Conservation (phyloP, 2,329 filamentous ascomycete species). For the Ophidiomyces ophidiicola region DNA sequence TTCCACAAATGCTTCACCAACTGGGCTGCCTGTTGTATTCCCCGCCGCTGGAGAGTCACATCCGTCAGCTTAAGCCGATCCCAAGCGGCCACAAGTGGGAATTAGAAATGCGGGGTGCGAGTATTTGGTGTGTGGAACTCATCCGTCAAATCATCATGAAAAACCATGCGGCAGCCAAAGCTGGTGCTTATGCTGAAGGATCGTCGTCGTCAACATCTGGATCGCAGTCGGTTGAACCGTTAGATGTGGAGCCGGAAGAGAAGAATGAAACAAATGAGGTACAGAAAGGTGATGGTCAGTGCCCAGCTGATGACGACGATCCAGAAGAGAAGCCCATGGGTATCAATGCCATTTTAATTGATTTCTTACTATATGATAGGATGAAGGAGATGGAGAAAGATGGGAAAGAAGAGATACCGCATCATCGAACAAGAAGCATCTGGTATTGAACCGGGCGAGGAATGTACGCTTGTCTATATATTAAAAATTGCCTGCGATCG, state of each 20-base stretch:
- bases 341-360: constrained; percentile 81
- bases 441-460: constrained; percentile 58
- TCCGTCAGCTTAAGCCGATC: constrained; percentile 53
- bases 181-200: constrained; percentile 9
- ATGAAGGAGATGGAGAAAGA: constrained; percentile 70
- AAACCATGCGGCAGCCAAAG: constrained; percentile 53
- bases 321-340: constrained; percentile 28
- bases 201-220: constrained; percentile 9
- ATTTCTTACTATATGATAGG: constrained; percentile 93
- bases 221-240: constrained; percentile 8
- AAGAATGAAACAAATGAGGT: background rate
- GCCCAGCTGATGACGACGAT: constrained; percentile 12
- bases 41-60: constrained; percentile 59
- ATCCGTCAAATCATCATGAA: constrained; percentile 68
- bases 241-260: constrained; percentile 2
- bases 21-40: constrained; percentile 76
- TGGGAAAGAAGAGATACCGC: constrained; percentile 50
- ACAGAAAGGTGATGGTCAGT: constrained; percentile 9
- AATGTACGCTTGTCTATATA: too few relatives aligned
- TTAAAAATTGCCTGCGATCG: too few relatives aligned
- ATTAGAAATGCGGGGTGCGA: constrained; percentile 78
- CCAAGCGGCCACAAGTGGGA: constrained; percentile 67
- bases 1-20: constrained; percentile 81
- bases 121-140: constrained; percentile 91
- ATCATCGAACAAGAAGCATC: constrained; percentile 84